phyloP scores from a whole-genome alignment of 2,329 filamentous ascomycete species.

The Penicillium brevicompactum region DNA sequence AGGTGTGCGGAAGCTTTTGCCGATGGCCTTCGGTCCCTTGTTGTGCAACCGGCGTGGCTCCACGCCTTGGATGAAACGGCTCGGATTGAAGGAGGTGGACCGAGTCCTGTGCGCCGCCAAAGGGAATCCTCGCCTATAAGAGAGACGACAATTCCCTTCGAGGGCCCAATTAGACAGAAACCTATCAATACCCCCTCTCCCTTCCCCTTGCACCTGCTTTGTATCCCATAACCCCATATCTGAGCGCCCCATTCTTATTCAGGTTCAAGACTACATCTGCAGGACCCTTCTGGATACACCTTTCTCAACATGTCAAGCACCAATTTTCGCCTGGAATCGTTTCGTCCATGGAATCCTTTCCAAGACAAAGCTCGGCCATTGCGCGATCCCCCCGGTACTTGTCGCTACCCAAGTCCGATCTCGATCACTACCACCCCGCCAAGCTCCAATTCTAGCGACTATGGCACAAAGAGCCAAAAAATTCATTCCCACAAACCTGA shows the following conservation, averaged over 20 bases:
- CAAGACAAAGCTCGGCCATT: conserved; percentile 10
- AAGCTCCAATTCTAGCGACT: conserved; percentile 2
- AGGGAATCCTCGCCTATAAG: conserved; percentile 2
- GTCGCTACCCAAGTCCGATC: conserved; percentile 14
- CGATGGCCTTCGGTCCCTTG: background rate
- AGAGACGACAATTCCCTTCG: background rate
- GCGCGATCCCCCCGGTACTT: background rate
- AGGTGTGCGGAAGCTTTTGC: background rate
- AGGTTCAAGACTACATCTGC: background rate
- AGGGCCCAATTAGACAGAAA: background rate
- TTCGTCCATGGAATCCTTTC: conserved; percentile 14
- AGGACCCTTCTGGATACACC: background rate
- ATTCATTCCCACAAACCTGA: conserved; percentile 6
- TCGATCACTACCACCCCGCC: conserved; percentile 10
- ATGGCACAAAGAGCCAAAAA: background rate
- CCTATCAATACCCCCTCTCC: background rate
- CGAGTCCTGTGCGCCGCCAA: background rate
- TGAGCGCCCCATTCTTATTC: background rate
- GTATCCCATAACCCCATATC: background rate
- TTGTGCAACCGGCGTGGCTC: background rate
- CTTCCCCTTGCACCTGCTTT: background rate
- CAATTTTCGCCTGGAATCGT: conserved; percentile 11
- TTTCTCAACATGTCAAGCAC: conserved; percentile 3
- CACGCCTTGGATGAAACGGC: background rate
- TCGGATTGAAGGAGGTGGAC: no score